Evolutionary conservation across 2,329 filamentous ascomycete species (phyloP).

Genomic region (Curvularia spicifera): DNA sequence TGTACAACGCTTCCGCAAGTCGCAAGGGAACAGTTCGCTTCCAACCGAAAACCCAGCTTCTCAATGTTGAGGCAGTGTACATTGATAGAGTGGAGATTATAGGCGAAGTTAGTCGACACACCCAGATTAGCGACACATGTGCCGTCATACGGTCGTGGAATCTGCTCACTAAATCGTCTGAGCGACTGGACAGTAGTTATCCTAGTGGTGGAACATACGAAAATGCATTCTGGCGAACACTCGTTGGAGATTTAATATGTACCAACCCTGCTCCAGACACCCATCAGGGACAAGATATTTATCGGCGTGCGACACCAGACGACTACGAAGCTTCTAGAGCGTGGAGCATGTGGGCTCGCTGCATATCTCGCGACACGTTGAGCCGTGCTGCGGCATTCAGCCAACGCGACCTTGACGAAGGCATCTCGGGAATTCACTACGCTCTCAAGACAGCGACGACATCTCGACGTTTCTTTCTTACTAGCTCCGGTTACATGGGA

Average conservation of each 20-base stretch:
- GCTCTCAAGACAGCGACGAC: conserved; percentile 26
- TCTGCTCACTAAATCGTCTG: conserved; percentile 6
- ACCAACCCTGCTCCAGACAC: background rate
- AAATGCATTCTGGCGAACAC: conserved; percentile 28
- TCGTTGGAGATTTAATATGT: conserved; percentile 22
- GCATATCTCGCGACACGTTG: conserved; percentile 28
- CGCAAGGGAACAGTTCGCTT: conserved; percentile 9
- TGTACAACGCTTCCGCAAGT: conserved; percentile 23
- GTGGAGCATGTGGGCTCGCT: conserved; percentile 31
- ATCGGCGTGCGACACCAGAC: conserved; percentile 18
- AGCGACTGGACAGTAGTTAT: conserved; percentile 5
- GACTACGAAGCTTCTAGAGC: conserved; percentile 23
- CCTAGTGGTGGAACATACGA: conserved; percentile 21
- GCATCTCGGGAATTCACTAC: conserved; percentile 26
- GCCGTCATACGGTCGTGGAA: conserved; percentile 25
- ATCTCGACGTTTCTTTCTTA: conserved; percentile 29
- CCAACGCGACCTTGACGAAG: conserved; percentile 22
- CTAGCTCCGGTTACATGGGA: conserved; percentile 27
- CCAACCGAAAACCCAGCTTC: background rate
- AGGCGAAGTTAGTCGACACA: conserved; percentile 26
- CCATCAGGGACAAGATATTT: conserved; percentile 4
- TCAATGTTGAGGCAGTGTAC: conserved; percentile 20
- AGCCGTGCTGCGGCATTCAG: conserved; percentile 23
- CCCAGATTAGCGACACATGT: conserved; percentile 28
- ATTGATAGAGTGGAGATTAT: conserved; percentile 18